Evolutionary conservation across 2,329 filamentous ascomycete genomes (phyloP).

Genomic region (Davidsoniella virescens): DNA sequence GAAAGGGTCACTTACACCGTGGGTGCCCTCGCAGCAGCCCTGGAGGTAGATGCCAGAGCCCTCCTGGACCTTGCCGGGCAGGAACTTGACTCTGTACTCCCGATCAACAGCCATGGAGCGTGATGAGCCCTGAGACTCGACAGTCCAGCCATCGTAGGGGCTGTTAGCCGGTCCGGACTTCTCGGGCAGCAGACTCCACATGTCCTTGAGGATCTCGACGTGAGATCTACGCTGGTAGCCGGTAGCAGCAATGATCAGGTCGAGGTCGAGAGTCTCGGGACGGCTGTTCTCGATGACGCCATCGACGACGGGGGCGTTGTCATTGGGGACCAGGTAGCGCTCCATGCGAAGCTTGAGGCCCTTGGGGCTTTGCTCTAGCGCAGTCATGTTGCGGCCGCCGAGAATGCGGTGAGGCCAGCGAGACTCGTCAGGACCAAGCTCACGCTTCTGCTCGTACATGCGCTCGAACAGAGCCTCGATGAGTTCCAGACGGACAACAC

Average conservation of each 20-base stretch:
- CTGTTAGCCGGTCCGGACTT: slow-evolving; percentile 19
- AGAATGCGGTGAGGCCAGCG: slow-evolving; percentile 74
- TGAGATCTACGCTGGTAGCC: slow-evolving; percentile 71
- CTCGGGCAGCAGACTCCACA: slow-evolving; percentile 48
- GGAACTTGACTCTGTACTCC: slow-evolving; percentile 65
- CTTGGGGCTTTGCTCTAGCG: slow-evolving; percentile 34
- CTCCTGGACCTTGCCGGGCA: slow-evolving; percentile 47
- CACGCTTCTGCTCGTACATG: slow-evolving; percentile 72
- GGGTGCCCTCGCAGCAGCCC: slow-evolving; percentile 82
- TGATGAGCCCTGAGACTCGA: slow-evolving; percentile 21
- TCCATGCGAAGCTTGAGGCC: slow-evolving; percentile 40
- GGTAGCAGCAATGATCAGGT: slow-evolving; percentile 72
- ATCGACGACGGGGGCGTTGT: slow-evolving; percentile 24
- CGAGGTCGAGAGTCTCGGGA: slow-evolving; percentile 53
- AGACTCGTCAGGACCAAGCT: slow-evolving; percentile 48
- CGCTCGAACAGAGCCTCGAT: slow-evolving; percentile 78
- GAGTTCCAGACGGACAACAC: slow-evolving; percentile 78
- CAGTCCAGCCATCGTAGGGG: slow-evolving; percentile 25
- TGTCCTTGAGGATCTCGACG: slow-evolving; percentile 53
- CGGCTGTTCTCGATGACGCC: slow-evolving; percentile 21
- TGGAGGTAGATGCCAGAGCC: slow-evolving; percentile 80
- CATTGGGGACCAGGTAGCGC: slow-evolving; percentile 7
- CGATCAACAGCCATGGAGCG: slow-evolving; percentile 44
- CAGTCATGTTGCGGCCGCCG: slow-evolving; percentile 47
- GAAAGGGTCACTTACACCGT: slow-evolving; percentile 52